Conservation (phyloP, 1,284 basidiomycete genomes). For the Gymnopus androsaceus region DNA sequence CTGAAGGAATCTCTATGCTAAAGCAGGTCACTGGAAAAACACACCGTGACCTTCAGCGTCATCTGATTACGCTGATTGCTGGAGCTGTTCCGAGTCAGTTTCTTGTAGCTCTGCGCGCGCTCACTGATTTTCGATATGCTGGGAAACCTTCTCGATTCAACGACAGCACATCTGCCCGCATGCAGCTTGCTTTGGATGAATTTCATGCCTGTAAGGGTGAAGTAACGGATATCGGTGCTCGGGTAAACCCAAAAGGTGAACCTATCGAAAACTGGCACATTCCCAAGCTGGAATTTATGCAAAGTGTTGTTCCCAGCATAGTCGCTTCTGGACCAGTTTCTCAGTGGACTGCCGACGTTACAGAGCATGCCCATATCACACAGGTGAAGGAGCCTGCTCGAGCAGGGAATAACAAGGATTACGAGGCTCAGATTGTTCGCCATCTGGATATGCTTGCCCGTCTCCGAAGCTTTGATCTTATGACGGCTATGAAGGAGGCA, state of each 20-base stretch:
- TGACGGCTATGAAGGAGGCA: neutral
- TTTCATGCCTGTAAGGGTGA: slow-evolving; percentile 31
- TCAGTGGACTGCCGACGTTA: slow-evolving; percentile 23
- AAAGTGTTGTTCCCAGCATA: slow-evolving; percentile 20
- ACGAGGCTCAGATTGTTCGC: slow-evolving; percentile 25
- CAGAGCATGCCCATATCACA: slow-evolving; percentile 24
- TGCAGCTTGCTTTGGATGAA: slow-evolving; percentile 22
- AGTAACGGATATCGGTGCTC: slow-evolving; percentile 25
- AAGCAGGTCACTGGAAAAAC: slow-evolving; percentile 33
- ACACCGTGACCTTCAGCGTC: slow-evolving; percentile 29
- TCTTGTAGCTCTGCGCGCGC: slow-evolving; percentile 26
- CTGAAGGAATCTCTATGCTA: slow-evolving; percentile 28
- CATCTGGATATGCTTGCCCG: slow-evolving; percentile 17
- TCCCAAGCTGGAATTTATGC: slow-evolving; percentile 22
- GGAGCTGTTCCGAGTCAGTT: slow-evolving; percentile 24
- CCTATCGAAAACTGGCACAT: slow-evolving; percentile 12
- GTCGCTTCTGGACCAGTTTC: slow-evolving; percentile 14
- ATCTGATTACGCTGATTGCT: slow-evolving; percentile 30
- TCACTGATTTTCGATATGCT: slow-evolving; percentile 36
- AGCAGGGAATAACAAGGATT: slow-evolving; percentile 21
- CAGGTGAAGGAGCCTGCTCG: slow-evolving; percentile 23
- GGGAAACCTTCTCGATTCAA: slow-evolving; percentile 27
- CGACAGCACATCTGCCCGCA: slow-evolving; percentile 16
- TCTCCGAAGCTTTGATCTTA: neutral
- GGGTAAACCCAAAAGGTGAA: neutral